These are phyloP conservation scores for Sporisorium reilianum DNA, from an alignment of 1,284 basidiomycete species.

Conservation along the genomic window DNA sequence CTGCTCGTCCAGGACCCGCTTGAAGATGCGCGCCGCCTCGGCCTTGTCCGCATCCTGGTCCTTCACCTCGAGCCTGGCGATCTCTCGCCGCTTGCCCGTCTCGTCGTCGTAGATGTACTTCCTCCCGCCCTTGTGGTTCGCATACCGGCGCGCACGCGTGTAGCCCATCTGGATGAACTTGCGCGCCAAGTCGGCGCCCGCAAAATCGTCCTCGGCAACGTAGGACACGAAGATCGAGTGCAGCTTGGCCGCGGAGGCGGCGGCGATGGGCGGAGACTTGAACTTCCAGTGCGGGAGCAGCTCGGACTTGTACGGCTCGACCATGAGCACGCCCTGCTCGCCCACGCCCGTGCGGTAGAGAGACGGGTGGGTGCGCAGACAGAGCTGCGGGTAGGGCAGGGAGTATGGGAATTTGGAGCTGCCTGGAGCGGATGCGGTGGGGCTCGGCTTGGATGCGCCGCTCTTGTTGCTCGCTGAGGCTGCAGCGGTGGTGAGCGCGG, in stretches of 20 bases:
- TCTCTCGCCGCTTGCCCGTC: constrained; percentile 15
- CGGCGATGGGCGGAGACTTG: constrained; percentile 27
- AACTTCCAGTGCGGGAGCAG: constrained; percentile 45
- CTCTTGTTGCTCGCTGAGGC: neutral
- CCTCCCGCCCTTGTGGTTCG: constrained; percentile 32
- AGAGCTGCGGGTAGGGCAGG: constrained; percentile 26
- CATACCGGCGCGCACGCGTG: constrained; percentile 45
- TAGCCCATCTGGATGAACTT: constrained; percentile 54
- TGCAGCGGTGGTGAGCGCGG: neutral
- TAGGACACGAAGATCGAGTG: constrained; percentile 26
- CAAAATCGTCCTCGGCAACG: constrained; percentile 37
- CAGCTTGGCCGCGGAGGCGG: constrained; percentile 24
- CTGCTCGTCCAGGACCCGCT: constrained; percentile 24
- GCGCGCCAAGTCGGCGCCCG: constrained; percentile 39
- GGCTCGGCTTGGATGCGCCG: neutral
- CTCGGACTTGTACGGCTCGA: constrained; percentile 52
- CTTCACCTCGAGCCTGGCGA: constrained; percentile 13
- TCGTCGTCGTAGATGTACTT: neutral
- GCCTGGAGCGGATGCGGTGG: neutral
- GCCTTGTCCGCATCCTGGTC: constrained; percentile 44
- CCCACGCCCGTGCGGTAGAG: constrained; percentile 51
- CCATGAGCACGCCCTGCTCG: constrained; percentile 51
- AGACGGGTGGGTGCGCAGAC: constrained; percentile 32
- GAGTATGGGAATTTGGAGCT: constrained; percentile 38
- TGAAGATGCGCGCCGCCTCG: constrained; percentile 44